Evolutionary conservation across 805 yeast species (phyloP), one percentile per base, ranked within the genome.

Genomic region (Scheffersomyces lignosus): DNA sequence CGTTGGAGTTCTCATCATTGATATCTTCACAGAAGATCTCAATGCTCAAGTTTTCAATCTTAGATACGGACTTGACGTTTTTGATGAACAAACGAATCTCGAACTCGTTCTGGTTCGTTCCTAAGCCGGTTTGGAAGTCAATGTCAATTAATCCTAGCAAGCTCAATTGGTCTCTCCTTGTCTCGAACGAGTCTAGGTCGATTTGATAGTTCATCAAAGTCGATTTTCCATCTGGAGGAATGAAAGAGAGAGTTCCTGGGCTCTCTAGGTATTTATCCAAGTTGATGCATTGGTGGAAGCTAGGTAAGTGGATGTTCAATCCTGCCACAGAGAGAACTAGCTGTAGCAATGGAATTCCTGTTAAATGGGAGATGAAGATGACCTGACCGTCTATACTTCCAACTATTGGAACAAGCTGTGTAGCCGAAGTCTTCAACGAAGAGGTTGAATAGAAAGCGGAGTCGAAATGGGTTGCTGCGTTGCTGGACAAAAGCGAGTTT

Each of bases 151-250:
- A 50, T 0, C 86, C 86, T n/a, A 69, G 52, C 53, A 68, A 38
- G 15, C 42, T 37, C n/a, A 33, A 33, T 28, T 35, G 46, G 38
- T 46, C 30, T 43, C 43, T 18, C 62, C 60, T 13, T 58, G 45
- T 13, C 33, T 36, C 28, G 15, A 25, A 31, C 7, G 34, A 44
- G 22, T 59, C 59, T 24, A 83, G 51, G 45, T 84, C 85, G 20
- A 85, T 57, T 4, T 74, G 68, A 58, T 90, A 90, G 7, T 75
- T 60, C 73, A 82, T 75, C 15, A 90, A 54, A 3, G 71, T 66
- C 27, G 79, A 77, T 40, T 66, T 73, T 5, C 95, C 97, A 59
- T 91, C 96, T 0, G 98, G 96, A 4, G 98, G 99, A 14, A 85
- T 72, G 51, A 91, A 87, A 13, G 79, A 68, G 22, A 89, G 54